Evolutionary conservation across 2,329 filamentous ascomycete genomes (phyloP).

Genomic region (Neonectria ditissima): DNA sequence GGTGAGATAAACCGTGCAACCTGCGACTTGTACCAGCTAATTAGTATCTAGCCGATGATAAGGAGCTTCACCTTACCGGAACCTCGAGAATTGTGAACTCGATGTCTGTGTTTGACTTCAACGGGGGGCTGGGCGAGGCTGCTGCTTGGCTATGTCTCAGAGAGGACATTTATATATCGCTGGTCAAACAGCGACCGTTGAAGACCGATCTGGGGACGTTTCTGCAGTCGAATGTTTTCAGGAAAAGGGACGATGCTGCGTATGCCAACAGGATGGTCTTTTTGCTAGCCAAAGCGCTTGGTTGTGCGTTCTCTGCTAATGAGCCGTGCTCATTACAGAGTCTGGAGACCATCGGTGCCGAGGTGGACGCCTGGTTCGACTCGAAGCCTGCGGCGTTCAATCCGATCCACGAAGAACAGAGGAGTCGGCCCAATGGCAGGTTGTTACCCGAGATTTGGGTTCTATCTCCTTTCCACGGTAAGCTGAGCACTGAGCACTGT

Average conservation of each 20-base stretch:
- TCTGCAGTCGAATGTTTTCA: conserved; percentile 32
- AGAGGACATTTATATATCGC: conserved; percentile 34
- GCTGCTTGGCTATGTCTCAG: conserved; percentile 34
- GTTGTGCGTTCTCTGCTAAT: conserved; percentile 20
- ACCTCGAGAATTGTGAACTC: conserved; percentile 37
- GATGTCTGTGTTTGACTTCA: conserved; percentile 36
- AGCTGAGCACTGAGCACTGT: neutral
- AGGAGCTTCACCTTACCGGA: conserved; percentile 32
- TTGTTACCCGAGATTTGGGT: conserved; percentile 28
- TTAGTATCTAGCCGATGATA: conserved; percentile 27
- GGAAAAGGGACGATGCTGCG: conserved; percentile 26
- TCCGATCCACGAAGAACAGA: conserved; percentile 24
- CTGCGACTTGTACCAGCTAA: neutral
- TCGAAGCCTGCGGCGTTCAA: conserved; percentile 27
- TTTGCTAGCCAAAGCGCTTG: conserved; percentile 17
- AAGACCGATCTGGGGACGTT: conserved; percentile 31
- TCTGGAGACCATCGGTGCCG: conserved; percentile 4
- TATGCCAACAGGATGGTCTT: conserved; percentile 30
- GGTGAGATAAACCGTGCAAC: conserved; percentile 5
- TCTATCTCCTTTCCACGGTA: conserved; percentile 28
- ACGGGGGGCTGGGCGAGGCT: conserved; percentile 34
- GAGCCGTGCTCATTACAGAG: conserved; percentile 14
- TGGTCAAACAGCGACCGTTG: conserved; percentile 31
- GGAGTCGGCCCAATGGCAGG: conserved; percentile 20
- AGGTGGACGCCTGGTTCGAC: conserved; percentile 26